phyloP scores from a whole-genome alignment of 768 basidiomycete genomes.

The Russula compacta region DNA sequence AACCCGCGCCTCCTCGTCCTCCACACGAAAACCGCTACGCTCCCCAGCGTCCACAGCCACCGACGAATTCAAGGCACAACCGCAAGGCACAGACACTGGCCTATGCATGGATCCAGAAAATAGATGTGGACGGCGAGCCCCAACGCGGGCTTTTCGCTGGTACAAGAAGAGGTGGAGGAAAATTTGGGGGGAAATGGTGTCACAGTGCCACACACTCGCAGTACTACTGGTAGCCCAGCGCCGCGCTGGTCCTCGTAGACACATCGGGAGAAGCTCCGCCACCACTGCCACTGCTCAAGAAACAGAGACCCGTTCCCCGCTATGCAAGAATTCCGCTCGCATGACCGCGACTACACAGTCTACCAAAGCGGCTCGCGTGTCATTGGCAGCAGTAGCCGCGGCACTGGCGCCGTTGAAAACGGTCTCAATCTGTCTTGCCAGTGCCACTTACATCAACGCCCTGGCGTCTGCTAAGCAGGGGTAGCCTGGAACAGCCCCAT shows the following conservation, averaged over 20 bases:
- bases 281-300: neutral
- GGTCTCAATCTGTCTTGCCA: slow-evolving; percentile 21
- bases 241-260: neutral
- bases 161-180: neutral
- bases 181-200: neutral
- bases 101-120: slow-evolving; percentile 21
- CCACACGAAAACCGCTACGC: slow-evolving; percentile 5
- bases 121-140: slow-evolving; percentile 28
- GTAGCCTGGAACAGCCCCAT: slow-evolving; percentile 25
- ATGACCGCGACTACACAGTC: slow-evolving; percentile 13
- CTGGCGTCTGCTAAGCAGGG: neutral
- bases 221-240: neutral
- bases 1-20: neutral
- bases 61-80: slow-evolving; percentile 24
- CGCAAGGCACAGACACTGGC: slow-evolving; percentile 12
- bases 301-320: neutral
- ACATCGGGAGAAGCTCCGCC: neutral
- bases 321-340: slow-evolving; percentile 15
- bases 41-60: slow-evolving; percentile 9
- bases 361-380: slow-evolving; percentile 8
- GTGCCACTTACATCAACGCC: neutral
- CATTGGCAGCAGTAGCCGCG: neutral
- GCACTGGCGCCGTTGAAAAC: neutral
- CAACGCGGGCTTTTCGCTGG: neutral
- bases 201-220: neutral